Base-by-base conservation (phyloP, 2,329 filamentous ascomycete species). In the Xylaria sp. region DNA sequence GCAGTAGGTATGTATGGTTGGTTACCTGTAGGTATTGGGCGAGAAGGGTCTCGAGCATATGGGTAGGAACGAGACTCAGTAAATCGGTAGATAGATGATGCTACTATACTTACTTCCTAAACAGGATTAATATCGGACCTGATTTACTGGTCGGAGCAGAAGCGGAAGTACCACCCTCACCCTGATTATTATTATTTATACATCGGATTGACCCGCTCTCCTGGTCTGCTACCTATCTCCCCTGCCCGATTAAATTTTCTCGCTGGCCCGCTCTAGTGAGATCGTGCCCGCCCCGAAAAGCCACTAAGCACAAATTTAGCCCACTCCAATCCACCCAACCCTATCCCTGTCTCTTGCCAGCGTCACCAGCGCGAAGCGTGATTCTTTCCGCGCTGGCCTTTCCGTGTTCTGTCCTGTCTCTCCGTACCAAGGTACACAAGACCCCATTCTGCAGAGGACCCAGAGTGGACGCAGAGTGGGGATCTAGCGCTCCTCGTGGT, bases 221-320 rank as follows among this genome's bases (percentile, higher is more conserved):
- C 55, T 50, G 36, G 24, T 27, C 24, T 27, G 24, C 24, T 27
- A 27, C 24, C 17, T 9, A 9, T 3, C 7, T 27, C 34, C 61
- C 65, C 65, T 66, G 55, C 12, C 48, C 36, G 30, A 60, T 53
- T 57, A 45, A 65, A 56, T 34, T 68, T 66, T 66, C 68, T 70
- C 48, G 61, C 65, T 70, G 36, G 61, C 45, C 60, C 39, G 54
- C 24, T 59, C n/a, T 55, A 58, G 51, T 64, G 59, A 61, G 65
- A 70, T 68, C 65, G 56, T 60, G 56, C 60, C 61, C 58, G 50
- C 61, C 61, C 65, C 48, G 27, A 62, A 60, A 53, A 60, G 60
- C 62, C 60, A 53, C 57, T 56, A 42, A 48, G 62, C 61, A 57
- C 66, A 71, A 69, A 68, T 68, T 70, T 70, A 70, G 65, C 68